Conservation (phyloP, 441 rosid genomes). For the Melastoma candidum region DNA sequence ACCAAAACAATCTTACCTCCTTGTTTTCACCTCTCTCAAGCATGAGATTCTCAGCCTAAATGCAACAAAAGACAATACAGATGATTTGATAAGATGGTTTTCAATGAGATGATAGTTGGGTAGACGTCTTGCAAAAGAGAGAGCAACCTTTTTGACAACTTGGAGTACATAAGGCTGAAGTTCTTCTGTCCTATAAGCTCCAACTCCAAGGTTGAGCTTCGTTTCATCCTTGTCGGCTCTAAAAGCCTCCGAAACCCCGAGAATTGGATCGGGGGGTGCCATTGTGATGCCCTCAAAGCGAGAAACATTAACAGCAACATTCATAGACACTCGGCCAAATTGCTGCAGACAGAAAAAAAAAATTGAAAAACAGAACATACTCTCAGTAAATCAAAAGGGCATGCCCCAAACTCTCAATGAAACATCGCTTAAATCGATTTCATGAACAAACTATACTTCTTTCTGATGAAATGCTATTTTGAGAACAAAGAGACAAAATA, state of each 20-base stretch:
- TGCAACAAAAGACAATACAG: constrained; percentile 2
- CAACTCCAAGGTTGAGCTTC: constrained; percentile 7
- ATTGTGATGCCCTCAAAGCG: neutral
- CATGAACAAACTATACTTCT: too few species aligned
- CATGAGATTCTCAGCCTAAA: constrained; percentile 80
- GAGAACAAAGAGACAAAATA: too few species aligned
- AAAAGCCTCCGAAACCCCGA: constrained; percentile 3
- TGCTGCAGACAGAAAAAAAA: too few species aligned
- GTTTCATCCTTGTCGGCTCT: neutral
- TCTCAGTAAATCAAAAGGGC: too few species aligned
- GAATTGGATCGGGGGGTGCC: constrained; percentile 1
- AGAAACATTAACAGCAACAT: neutral
- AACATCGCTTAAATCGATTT: too few species aligned
- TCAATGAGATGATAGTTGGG: too few species aligned
- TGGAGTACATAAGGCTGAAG: constrained; percentile 88
- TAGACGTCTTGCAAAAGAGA: neutral
- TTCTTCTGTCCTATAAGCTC: neutral
- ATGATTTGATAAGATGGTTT: neutral
- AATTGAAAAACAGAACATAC: too few species aligned
- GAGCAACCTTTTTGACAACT: constrained; percentile 83
- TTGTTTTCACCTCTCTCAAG: constrained; percentile 84
- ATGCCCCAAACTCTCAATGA: too few species aligned
- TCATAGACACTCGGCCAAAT: too few species aligned
- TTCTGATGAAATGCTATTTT: too few species aligned
- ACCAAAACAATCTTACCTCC: constrained; percentile 45